These are phyloP conservation scores for Pseudogymnoascus sp. DNA, from an alignment of 2,329 filamentous ascomycete species.

Conservation along the genomic window DNA sequence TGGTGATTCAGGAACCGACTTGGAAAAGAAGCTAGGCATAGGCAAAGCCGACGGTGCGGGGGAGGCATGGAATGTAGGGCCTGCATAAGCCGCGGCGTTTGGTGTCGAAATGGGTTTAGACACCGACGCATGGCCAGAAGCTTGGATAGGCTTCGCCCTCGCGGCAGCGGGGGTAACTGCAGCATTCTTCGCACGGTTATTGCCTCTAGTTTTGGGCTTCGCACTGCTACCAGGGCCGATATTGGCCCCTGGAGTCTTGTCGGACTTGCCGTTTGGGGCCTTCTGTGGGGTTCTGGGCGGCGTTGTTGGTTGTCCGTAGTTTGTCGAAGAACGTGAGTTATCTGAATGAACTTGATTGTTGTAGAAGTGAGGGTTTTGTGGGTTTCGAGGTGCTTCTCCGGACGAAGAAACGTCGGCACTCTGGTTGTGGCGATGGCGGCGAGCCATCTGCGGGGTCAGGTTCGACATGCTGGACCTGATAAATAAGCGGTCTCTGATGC, in stretches of 20 bases:
- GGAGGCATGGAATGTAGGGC: slow-evolving; percentile 89
- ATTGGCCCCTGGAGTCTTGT: slow-evolving; percentile 14
- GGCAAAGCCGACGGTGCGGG: slow-evolving; percentile 85
- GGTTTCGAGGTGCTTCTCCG: slow-evolving; percentile 25
- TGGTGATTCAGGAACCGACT: slow-evolving; percentile 61
- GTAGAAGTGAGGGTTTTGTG: slow-evolving; percentile 40
- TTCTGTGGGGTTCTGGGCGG: slow-evolving; percentile 29
- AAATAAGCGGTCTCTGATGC: slow-evolving; percentile 40
- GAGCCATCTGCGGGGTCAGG: slow-evolving; percentile 33
- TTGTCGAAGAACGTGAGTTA: slow-evolving; percentile 22
- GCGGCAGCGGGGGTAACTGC: slow-evolving; percentile 24
- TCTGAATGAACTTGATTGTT: slow-evolving; percentile 35
- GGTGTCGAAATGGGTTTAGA: slow-evolving; percentile 36
- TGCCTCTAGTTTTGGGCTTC: slow-evolving; percentile 27
- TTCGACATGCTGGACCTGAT: slow-evolving; percentile 43
- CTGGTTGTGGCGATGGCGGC: slow-evolving; percentile 27
- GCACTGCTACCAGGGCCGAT: slow-evolving; percentile 21
- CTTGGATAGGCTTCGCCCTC: slow-evolving; percentile 22
- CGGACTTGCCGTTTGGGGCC: slow-evolving; percentile 17
- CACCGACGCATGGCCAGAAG: slow-evolving; percentile 15
- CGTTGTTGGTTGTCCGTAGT: slow-evolving; percentile 24
- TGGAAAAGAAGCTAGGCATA: slow-evolving; percentile 80
- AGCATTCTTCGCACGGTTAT: slow-evolving; percentile 27
- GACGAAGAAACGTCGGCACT: slow-evolving; percentile 19
- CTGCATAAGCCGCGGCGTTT: slow-evolving; percentile 63